These are phyloP conservation scores for Saccharomycopsis sp. DNA, from an alignment of 805 yeast species.

Conservation along the genomic window DNA sequence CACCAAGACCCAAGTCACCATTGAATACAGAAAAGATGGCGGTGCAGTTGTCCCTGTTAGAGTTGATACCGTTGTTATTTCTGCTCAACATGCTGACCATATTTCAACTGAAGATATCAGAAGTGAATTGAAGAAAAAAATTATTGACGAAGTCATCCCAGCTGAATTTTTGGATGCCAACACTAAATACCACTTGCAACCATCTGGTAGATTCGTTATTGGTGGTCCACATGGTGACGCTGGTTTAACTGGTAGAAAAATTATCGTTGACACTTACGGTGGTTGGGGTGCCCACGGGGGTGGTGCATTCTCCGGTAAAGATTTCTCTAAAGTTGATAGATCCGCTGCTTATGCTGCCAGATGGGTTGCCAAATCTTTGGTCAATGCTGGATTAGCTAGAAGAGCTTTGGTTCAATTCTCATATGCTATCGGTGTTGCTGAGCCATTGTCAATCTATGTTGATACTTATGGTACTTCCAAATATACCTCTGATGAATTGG, in stretches of 20 bases:
- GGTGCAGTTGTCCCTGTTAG: constrained; percentile 95
- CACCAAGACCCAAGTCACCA: constrained; percentile 99
- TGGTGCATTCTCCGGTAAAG: constrained; percentile 99
- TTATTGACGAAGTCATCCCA: constrained; percentile 90
- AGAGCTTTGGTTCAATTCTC: constrained; percentile 98
- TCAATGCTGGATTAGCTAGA: constrained; percentile 89
- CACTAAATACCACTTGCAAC: constrained; percentile 97
- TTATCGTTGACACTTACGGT: constrained; percentile 99
- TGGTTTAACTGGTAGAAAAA: constrained; percentile 98
- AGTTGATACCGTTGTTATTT: constrained; percentile 95
- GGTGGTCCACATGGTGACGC: constrained; percentile 99
- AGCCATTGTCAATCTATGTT: constrained; percentile 95
- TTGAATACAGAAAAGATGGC: constrained; percentile 87
- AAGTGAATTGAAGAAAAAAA: constrained; percentile 64
- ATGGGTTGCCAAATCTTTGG: constrained; percentile 99
- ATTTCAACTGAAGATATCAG: constrained; percentile 92
- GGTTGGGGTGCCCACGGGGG: constrained; percentile 99
- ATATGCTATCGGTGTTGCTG: constrained; percentile 99
- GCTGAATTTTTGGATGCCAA: constrained; percentile 84
- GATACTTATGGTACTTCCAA: constrained; percentile 98
- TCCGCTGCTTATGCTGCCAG: constrained; percentile 99
- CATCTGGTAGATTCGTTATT: constrained; percentile 98
- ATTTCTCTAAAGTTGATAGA: constrained; percentile 99
- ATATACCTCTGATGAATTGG: constrained; percentile 83
- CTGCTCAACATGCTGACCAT: constrained; percentile 96